phyloP scores from a whole-genome alignment of 2,329 filamentous ascomycete species.

The Zopfia rhizophila region DNA sequence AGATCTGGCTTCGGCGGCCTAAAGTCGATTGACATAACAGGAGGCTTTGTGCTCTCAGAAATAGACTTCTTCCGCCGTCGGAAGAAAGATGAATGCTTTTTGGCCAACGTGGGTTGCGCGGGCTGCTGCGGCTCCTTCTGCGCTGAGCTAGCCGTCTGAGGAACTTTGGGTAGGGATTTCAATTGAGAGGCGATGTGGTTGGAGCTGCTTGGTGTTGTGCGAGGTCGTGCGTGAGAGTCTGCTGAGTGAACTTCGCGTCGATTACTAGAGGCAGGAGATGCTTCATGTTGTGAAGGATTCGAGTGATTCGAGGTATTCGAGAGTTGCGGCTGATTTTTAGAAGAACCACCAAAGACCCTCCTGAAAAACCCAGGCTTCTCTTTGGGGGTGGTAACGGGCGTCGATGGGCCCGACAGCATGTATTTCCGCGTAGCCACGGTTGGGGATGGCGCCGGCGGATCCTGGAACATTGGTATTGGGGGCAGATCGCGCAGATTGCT shows the following conservation, averaged over 20 bases:
- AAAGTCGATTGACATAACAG: constrained; percentile 62
- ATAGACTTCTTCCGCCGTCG: constrained; percentile 91
- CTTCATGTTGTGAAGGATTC: constrained; percentile 27
- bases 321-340: constrained; percentile 62
- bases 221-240: constrained; percentile 45
- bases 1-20: constrained; percentile 42
- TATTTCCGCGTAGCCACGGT: constrained; percentile 63
- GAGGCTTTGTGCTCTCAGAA: constrained; percentile 72
- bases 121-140: constrained; percentile 35
- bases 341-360: constrained; percentile 78
- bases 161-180: constrained; percentile 52
- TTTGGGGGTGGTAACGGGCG: constrained; percentile 53
- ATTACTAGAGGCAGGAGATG: constrained; percentile 28
- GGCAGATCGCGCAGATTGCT: constrained; percentile 56
- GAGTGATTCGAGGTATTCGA: constrained; percentile 27
- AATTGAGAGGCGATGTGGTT: constrained; percentile 60
- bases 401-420: constrained; percentile 48
- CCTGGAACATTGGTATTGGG: constrained; percentile 57
- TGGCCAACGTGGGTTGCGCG: constrained; percentile 67
- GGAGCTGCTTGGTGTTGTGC: constrained; percentile 52
- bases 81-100: constrained; percentile 96
- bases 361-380: constrained; percentile 92
- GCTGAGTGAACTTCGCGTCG: constrained; percentile 41
- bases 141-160: constrained; percentile 36
- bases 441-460: constrained; percentile 64